Evolutionary conservation across 257 asterid genomes (phyloP), one percentile per base, ranked within the genome.

Genomic region (Nicotiana obtusifolia): DNA sequence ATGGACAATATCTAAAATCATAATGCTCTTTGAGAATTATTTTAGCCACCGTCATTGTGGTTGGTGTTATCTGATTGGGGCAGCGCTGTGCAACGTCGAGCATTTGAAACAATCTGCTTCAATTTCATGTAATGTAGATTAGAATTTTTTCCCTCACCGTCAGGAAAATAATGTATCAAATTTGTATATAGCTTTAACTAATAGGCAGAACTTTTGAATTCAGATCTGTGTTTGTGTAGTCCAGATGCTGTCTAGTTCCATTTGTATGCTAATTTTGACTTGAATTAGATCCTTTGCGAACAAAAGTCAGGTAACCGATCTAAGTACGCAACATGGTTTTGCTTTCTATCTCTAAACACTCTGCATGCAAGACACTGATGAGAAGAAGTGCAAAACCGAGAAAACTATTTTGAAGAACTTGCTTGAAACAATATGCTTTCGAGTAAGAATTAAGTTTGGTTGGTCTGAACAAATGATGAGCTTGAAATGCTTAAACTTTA

Each of bases 121-220:
- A 81, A 76, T 87, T 87, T 81, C 5, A 52, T 84, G 89, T 87
- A 80, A 56, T 85, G 82, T 88, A 88, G 90, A 81, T 61, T 87
- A 87, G 89, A 76, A 80, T 67, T 82, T 87, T 86, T 84, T 80
- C 65, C 78, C 76, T 44, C 75, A 64, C 57, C 60, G n/a, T 52
- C 19, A 35, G 64, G 66, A 81, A 84, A 78, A 71, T 75, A 64
- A 49, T 82, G 83, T 81, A 66, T 44, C 16, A 62, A 61, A 66
- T 84, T 69, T 84, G 73, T 87, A 85, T 88, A 88, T 82, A 88
- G 86, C 84, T 64, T 80, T 80, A 80, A 67, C 77, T 80, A 44
- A 64, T 80, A 64, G 75, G 77, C 82, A 41, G 75, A 80, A 59
- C 44, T 64, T 80, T 64, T 41, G 41, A 64, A 56, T 64, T 80